Conservation (phyloP, 2,329 filamentous ascomycete genomes). For the Rutstroemia sp. region DNA sequence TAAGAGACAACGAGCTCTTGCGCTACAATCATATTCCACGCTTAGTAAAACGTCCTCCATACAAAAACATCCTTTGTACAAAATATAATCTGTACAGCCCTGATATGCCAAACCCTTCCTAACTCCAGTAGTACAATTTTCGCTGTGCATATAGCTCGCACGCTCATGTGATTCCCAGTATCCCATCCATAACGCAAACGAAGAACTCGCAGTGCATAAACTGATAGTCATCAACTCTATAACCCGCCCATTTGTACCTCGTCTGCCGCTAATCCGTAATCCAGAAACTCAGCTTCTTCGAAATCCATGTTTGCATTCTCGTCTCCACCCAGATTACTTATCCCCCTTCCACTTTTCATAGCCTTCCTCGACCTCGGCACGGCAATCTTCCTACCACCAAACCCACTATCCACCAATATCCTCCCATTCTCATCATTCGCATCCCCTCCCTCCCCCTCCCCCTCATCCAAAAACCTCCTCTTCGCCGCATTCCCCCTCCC, state of each 20-base stretch:
- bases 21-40: too few relatives aligned
- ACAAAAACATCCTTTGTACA: too few relatives aligned
- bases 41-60: too few relatives aligned
- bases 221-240: constrained; percentile 3
- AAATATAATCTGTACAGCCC: too few relatives aligned
- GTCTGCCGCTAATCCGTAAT: constrained; percentile 28
- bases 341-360: constrained; percentile 21
- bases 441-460: constrained; percentile 8
- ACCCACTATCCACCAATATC: constrained; percentile 15
- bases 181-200: too few relatives aligned
- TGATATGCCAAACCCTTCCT: neutral
- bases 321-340: constrained; percentile 28
- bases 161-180: too few relatives aligned
- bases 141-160: neutral
- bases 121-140: neutral
- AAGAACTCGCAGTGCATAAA: too few relatives aligned
- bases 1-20: too few relatives aligned
- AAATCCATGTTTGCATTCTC: constrained; percentile 49
- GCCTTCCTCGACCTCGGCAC: constrained; percentile 16
- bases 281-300: constrained; percentile 61
- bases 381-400: constrained; percentile 21
- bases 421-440: constrained; percentile 1
- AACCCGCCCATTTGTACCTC: constrained; percentile 29
- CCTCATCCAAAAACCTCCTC: constrained; percentile 21
- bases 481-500: constrained; percentile 15